Evolutionary conservation across 2,329 filamentous ascomycete genomes (phyloP).

Genomic region (Pseudodiploospora longispora): DNA sequence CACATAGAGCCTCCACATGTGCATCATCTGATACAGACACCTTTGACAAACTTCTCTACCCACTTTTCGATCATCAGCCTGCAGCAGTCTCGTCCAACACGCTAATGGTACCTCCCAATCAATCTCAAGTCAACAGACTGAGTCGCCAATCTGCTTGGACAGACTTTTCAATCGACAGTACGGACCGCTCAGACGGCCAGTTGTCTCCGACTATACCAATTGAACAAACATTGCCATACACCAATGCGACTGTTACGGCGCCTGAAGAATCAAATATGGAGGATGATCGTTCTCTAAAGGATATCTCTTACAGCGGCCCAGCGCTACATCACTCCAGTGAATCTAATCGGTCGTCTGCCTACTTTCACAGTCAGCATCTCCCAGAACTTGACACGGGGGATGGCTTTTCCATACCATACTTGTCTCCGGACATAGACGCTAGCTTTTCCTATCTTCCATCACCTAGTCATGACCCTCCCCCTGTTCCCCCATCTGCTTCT

Average conservation of each 20-base stretch:
- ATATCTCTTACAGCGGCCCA: slow-evolving; percentile 10
- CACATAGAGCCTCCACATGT: slow-evolving; percentile 31
- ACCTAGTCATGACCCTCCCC: slow-evolving; percentile 44
- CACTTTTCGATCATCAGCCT: slow-evolving; percentile 18
- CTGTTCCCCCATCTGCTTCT: slow-evolving; percentile 33
- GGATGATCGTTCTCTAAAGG: slow-evolving; percentile 11
- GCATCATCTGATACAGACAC: slow-evolving; percentile 29
- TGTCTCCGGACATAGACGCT: slow-evolving; percentile 25
- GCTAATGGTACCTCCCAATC: slow-evolving; percentile 39
- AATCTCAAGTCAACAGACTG: slow-evolving; percentile 34
- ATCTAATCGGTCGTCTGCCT: slow-evolving; percentile 17
- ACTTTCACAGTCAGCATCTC: slow-evolving; percentile 31
- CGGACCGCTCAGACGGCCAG: slow-evolving; percentile 28
- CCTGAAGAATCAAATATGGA: not conserved
- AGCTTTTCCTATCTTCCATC: slow-evolving; percentile 26
- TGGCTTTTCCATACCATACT: slow-evolving; percentile 42
- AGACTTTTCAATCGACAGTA: slow-evolving; percentile 49
- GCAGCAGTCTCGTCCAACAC: slow-evolving; percentile 33
- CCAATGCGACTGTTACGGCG: slow-evolving; percentile 3
- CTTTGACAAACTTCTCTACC: slow-evolving; percentile 19
- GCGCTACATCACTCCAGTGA: slow-evolving; percentile 17
- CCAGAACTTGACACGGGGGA: slow-evolving; percentile 44
- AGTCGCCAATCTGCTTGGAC: slow-evolving; percentile 55
- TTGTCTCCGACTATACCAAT: slow-evolving; percentile 21
- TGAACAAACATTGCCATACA: slow-evolving; percentile 25